Evolutionary conservation across 148 eudicot species (phyloP).

Genomic region (Heliosperma pusillum): DNA sequence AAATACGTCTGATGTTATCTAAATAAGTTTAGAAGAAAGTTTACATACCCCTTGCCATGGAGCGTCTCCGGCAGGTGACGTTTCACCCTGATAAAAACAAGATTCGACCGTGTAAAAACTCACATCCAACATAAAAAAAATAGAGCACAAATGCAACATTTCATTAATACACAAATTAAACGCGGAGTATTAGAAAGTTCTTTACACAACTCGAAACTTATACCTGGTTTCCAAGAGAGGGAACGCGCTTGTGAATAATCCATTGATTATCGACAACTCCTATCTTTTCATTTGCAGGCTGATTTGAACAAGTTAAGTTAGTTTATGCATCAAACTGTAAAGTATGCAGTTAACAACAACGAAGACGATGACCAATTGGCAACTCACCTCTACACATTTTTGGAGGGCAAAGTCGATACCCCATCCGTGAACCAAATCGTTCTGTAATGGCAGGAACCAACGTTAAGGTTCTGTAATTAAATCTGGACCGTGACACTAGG

Average conservation of each 20-base stretch:
- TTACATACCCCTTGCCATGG: constrained; percentile 40
- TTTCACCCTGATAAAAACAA: constrained; percentile 27
- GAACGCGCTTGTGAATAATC: constrained; percentile 69
- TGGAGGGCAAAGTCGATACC: constrained; percentile 83
- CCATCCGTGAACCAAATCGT: constrained; percentile 98
- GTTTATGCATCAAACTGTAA: background rate
- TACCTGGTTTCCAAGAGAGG: constrained; percentile 82
- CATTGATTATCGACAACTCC: constrained; percentile 97
- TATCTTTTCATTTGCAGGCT: constrained; percentile 83
- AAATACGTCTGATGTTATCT: too few species aligned
- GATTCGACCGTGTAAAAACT: background rate
- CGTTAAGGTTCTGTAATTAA: background rate
- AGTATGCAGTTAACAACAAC: too few species aligned
- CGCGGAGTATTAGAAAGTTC: too few species aligned
- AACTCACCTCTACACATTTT: constrained; percentile 75
- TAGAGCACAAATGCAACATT: background rate
- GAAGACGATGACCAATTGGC: background rate
- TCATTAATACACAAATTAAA: too few species aligned
- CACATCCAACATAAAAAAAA: background rate
- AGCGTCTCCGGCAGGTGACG: constrained; percentile 5
- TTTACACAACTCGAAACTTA: background rate
- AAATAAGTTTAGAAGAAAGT: background rate
- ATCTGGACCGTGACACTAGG: too few species aligned
- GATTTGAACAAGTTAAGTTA: constrained; percentile 14
- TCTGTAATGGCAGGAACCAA: constrained; percentile 46